phyloP scores from a whole-genome alignment of 2,329 filamentous ascomycete species.

The Sphaerulina musiva region DNA sequence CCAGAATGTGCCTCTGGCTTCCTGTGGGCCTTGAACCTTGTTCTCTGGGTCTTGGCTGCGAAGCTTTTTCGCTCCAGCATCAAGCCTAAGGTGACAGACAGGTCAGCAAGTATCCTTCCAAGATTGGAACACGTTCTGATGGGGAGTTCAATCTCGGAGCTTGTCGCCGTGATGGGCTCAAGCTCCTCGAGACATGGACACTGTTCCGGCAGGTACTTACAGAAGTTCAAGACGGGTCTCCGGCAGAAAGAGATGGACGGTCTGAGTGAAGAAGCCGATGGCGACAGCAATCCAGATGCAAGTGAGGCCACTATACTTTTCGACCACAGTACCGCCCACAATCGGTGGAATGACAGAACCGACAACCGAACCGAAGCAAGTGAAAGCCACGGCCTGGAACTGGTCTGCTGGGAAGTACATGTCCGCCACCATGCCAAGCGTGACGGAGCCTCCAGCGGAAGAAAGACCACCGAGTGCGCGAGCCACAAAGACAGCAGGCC shows the following conservation, averaged over 20 bases:
- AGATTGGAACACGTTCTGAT: too few relatives aligned
- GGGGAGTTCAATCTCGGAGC: too few relatives aligned
- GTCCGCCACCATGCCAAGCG: conserved; percentile 58
- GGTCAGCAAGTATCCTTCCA: too few relatives aligned
- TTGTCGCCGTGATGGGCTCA: too few relatives aligned
- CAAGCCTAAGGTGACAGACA: conserved; percentile 42
- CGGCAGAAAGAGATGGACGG: conserved; percentile 49
- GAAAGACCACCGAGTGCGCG: conserved; percentile 49
- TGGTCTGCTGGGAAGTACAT: conserved; percentile 54
- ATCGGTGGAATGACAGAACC: conserved; percentile 32
- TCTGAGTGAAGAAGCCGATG: conserved; percentile 63
- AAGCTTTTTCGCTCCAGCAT: conserved; percentile 65
- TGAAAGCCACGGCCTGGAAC: conserved; percentile 53
- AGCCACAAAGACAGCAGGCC: conserved; percentile 39
- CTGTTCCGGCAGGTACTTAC: conserved; percentile 7
- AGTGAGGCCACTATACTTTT: conserved; percentile 61
- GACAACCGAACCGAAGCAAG: conserved; percentile 37
- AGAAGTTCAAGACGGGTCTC: conserved; percentile 71
- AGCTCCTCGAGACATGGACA: too few relatives aligned
- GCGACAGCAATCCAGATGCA: conserved; percentile 82
- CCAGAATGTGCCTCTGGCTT: conserved; percentile 45
- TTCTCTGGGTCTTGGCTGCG: conserved; percentile 44
- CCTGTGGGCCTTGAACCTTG: conserved; percentile 66
- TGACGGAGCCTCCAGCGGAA: conserved; percentile 55
- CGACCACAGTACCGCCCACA: conserved; percentile 29